Evolutionary conservation across 805 yeast species (phyloP).

Genomic region (Candida suzukii): DNA sequence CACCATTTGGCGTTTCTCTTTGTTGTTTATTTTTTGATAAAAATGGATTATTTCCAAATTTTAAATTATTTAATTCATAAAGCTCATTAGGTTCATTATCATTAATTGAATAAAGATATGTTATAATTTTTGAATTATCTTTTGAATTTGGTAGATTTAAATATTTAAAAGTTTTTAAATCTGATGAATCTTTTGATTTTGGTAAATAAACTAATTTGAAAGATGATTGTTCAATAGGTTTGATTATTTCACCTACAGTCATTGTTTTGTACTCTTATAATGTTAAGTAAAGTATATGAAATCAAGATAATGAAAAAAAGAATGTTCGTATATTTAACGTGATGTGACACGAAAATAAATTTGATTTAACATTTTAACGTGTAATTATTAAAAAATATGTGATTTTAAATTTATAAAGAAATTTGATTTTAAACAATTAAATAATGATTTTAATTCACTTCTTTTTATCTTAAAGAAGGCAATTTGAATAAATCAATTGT

Average conservation of each 20-base stretch:
- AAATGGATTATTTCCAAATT: conserved; percentile 28
- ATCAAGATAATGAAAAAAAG: no score
- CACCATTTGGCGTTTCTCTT: conserved; percentile 20
- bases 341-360: no score
- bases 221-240: conserved; percentile 3
- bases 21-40: conserved; percentile 15
- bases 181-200: background rate
- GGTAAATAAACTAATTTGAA: conserved; percentile 13
- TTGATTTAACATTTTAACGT: no score
- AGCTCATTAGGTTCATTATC: background rate
- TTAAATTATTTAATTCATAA: conserved; percentile 33
- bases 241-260: conserved; percentile 5
- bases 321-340: no score
- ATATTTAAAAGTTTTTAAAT: conserved; percentile 3
- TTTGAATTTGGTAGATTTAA: conserved; percentile 10
- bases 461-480: background rate
- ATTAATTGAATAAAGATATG: background rate
- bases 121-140: background rate
- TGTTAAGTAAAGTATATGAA: no score
- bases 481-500: no score
- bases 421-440: no score
- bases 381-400: no score
- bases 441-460: no score
- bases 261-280: no score
- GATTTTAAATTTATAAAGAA: no score